These are phyloP conservation scores for Auxenochlorella pyrenoidosa DNA, from an alignment of 139 green algal genomes.

Conservation along the genomic window DNA sequence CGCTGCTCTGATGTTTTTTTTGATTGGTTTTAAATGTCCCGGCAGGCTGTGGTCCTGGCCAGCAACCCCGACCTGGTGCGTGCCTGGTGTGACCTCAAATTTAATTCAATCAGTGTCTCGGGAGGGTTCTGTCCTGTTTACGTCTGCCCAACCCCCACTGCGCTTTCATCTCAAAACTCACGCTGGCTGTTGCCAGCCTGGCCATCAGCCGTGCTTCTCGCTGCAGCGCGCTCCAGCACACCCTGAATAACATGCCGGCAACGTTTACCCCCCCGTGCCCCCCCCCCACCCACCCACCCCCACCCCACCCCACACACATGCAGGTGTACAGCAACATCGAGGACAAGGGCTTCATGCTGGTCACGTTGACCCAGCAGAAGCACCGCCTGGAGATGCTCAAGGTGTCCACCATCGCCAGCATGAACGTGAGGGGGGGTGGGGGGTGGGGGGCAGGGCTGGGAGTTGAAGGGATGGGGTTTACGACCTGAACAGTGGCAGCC, in stretches of 20 bases:
- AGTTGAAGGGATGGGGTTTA: no score
- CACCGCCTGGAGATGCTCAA: background rate
- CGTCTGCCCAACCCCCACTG: no score
- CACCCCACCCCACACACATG: background rate
- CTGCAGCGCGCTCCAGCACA: no score
- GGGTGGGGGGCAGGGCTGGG: background rate
- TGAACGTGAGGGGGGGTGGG: background rate
- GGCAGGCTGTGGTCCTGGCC: no score
- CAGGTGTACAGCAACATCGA: background rate
- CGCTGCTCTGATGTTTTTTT: no score
- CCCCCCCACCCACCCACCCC: background rate
- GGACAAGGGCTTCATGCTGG: constrained; percentile 13
- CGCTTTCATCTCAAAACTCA: background rate
- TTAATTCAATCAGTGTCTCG: no score
- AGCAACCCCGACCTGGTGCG: background rate
- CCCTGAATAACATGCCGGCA: no score
- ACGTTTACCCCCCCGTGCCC: background rate
- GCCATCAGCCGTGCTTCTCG: no score
- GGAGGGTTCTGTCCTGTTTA: no score
- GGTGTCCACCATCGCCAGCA: background rate
- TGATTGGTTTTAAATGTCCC: no score
- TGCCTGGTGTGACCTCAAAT: background rate
- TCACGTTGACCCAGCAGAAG: background rate
- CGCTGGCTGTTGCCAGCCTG: no score
- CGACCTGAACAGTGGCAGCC: no score